These are phyloP conservation scores for Apostasia shenzhenica DNA, from an alignment of 106 monocot species.

Conservation along the genomic window DNA sequence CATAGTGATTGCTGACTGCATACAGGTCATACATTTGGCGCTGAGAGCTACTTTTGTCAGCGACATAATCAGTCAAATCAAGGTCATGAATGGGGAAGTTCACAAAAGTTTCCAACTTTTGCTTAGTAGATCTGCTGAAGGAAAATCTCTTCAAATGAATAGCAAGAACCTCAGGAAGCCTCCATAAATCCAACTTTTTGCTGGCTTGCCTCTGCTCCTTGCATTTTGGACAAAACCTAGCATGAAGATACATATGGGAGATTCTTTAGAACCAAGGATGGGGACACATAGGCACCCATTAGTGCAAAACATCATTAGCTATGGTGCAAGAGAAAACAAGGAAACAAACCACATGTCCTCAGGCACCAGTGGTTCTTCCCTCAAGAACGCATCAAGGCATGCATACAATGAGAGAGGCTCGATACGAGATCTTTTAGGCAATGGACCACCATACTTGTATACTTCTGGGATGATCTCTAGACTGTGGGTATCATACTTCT, in stretches of 20 bases:
- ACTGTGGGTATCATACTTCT: slow-evolving; percentile 44
- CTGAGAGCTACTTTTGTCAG: slow-evolving; percentile 60
- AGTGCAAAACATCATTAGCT: background rate
- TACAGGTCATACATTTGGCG: slow-evolving; percentile 83
- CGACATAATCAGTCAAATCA: slow-evolving; percentile 91
- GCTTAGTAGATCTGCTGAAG: slow-evolving; percentile 83
- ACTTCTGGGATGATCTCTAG: slow-evolving; percentile 91
- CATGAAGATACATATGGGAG: background rate
- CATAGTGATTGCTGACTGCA: slow-evolving; percentile 95
- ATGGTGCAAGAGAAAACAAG: slow-evolving; percentile 3
- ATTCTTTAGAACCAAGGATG: background rate
- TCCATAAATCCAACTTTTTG: slow-evolving; percentile 98
- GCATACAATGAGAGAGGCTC: slow-evolving; percentile 93
- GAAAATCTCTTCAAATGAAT: slow-evolving; percentile 98
- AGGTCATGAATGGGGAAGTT: slow-evolving; percentile 92
- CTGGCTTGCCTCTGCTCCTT: slow-evolving; percentile 96
- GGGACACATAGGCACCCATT: background rate
- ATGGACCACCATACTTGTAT: slow-evolving; percentile 67
- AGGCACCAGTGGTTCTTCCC: slow-evolving; percentile 92
- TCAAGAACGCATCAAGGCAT: slow-evolving; percentile 95
- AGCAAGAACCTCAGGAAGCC: slow-evolving; percentile 92
- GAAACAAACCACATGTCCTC: slow-evolving; percentile 97
- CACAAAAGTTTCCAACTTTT: slow-evolving; percentile 94
- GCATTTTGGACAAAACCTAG: slow-evolving; percentile 93
- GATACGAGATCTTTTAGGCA: slow-evolving; percentile 71